A percentile compares a stretch with the other conserved stretches of the same genome.
Conservation (phyloP, 2,329 filamentous ascomycete species). For the Monilinia fructicola region DNA sequence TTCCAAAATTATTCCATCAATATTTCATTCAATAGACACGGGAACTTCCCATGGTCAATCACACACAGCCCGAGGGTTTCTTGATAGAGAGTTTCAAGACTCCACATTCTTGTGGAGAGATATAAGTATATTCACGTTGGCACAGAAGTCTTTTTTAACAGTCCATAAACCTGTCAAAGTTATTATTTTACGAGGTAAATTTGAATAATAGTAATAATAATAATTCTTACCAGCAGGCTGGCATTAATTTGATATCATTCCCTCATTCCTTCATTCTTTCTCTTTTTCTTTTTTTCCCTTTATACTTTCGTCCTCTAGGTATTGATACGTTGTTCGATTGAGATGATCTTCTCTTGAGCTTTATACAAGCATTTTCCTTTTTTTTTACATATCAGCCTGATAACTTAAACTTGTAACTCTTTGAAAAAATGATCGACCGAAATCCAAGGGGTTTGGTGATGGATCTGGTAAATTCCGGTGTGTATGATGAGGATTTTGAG, state of each 20-base stretch:
- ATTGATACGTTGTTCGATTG: not conserved
- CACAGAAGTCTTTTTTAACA: not conserved
- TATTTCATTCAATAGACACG: constrained; percentile 13
- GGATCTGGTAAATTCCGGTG: constrained; percentile 12
- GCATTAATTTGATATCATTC: not conserved
- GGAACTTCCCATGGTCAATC: not conserved
- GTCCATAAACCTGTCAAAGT: not conserved
- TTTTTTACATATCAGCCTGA: not conserved
- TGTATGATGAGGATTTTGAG: constrained; percentile 14
- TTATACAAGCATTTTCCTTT: not conserved
- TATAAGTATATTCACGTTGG: constrained; percentile 9
- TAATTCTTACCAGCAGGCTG: constrained; percentile 4
- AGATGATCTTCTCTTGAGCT: not conserved
- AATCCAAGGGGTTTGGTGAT: constrained; percentile 2
- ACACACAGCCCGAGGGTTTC: not conserved
- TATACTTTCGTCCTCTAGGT: not conserved
- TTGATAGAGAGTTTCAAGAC: constrained; percentile 3
- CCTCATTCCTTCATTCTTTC: too few relatives aligned
- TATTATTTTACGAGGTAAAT: not conserved
- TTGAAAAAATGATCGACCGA: constrained; percentile 1
- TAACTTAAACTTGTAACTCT: not conserved
- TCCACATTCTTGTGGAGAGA: constrained; percentile 4
- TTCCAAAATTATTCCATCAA: constrained; percentile 1
- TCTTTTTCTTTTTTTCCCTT: not conserved
- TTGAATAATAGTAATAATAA: not conserved